Evolutionary conservation across 768 basidiomycete genomes (phyloP).

Genomic region (Cystobasidium onofrii): DNA sequence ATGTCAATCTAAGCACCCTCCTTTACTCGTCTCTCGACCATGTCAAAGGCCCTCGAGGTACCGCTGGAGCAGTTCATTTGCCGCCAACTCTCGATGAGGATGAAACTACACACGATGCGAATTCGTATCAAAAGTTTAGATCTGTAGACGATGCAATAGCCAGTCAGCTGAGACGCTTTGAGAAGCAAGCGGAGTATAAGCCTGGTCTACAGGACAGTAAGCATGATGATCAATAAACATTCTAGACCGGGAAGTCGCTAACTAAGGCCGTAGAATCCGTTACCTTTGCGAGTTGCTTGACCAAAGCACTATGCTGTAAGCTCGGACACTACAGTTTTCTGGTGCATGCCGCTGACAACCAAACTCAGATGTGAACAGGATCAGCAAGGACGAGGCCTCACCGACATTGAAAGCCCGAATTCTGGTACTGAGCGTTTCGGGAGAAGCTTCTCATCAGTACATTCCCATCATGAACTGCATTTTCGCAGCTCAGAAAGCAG

Average conservation of each 20-base stretch:
- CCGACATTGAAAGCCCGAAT: slow-evolving; percentile 53
- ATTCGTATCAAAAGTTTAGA: slow-evolving; percentile 76
- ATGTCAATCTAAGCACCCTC: slow-evolving; percentile 54
- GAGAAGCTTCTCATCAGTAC: slow-evolving; percentile 79
- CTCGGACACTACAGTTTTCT: not conserved
- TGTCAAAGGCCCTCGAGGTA: slow-evolving; percentile 44
- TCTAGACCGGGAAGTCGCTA: not conserved
- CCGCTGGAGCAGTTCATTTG: slow-evolving; percentile 19
- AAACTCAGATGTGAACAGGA: slow-evolving; percentile 59
- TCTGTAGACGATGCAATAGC: slow-evolving; percentile 63
- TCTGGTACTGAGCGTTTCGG: slow-evolving; percentile 79
- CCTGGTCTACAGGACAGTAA: slow-evolving; percentile 31
- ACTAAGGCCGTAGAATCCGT: slow-evolving; percentile 50
- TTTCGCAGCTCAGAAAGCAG: slow-evolving; percentile 95
- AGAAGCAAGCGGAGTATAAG: slow-evolving; percentile 45
- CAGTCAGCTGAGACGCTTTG: slow-evolving; percentile 56
- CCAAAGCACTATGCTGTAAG: slow-evolving; percentile 85
- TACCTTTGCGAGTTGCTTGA: slow-evolving; percentile 76
- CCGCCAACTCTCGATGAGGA: slow-evolving; percentile 33
- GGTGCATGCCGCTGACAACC: slow-evolving; percentile 48
- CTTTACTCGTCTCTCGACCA: slow-evolving; percentile 63
- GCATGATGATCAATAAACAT: not conserved
- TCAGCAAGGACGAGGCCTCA: slow-evolving; percentile 45
- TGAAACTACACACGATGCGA: slow-evolving; percentile 52
- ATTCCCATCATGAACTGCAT: slow-evolving; percentile 99